Percentiles rank a stretch among this genome's conserved stretches.
phyloP scores from a whole-genome alignment of 1,139 yeast genomes.

The Magnusiomyces fungicola region DNA sequence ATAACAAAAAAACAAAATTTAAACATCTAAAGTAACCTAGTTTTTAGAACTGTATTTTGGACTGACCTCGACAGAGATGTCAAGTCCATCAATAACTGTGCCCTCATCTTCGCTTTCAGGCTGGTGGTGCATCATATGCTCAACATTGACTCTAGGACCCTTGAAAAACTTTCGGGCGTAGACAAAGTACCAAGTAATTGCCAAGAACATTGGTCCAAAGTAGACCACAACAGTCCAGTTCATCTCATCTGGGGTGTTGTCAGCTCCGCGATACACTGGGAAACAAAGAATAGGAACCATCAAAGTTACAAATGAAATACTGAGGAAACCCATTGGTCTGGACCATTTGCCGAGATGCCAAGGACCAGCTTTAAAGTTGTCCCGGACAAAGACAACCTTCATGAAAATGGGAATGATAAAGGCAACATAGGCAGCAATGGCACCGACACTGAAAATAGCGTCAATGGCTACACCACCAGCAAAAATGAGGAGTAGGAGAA shows the following conservation, averaged over 20 bases:
- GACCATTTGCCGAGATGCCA: conserved; percentile 57
- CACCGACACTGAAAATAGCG: conserved; percentile 72
- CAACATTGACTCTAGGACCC: conserved; percentile 62
- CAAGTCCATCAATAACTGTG: conserved; percentile 12
- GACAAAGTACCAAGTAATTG: conserved; percentile 45
- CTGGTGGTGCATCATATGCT: conserved; percentile 35
- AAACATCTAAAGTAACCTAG: not conserved
- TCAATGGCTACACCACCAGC: conserved; percentile 65
- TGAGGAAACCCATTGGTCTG: conserved; percentile 34
- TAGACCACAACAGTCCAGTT: conserved; percentile 67
- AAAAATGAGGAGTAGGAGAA: conserved; percentile 51
- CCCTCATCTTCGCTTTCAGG: not conserved
- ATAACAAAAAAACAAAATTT: too few relatives aligned
- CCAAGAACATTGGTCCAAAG: conserved; percentile 55
- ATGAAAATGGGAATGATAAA: conserved; percentile 61
- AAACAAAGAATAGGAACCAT: conserved; percentile 65
- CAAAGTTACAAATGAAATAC: conserved; percentile 38
- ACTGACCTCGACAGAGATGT: too few relatives aligned
- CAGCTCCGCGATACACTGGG: conserved; percentile 48
- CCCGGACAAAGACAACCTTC: conserved; percentile 46
- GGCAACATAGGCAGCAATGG: conserved; percentile 64
- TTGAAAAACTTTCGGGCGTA: conserved; percentile 59
- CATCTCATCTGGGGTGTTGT: conserved; percentile 45
- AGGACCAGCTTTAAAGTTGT: conserved; percentile 58
- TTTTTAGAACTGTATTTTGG: too few relatives aligned